These are phyloP conservation scores for Mucor mucedo DNA, from an alignment of 371 early-diverging fungal genomes.

Conservation along the genomic window DNA sequence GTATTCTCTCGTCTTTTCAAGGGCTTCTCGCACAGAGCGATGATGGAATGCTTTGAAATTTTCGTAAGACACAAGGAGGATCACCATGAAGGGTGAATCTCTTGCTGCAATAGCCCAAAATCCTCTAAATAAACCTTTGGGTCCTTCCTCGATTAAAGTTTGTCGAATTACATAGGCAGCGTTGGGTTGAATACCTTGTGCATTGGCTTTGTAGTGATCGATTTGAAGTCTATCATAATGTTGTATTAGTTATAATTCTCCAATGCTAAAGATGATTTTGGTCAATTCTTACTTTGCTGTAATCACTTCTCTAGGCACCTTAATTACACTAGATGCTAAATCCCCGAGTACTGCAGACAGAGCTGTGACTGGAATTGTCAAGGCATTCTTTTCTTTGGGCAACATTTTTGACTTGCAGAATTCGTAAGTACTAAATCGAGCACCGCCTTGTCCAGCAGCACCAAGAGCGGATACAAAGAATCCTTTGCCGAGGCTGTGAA, in stretches of 20 bases:
- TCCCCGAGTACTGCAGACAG: conserved; percentile 80
- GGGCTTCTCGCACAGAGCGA: conserved; percentile 45
- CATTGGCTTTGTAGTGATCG: conserved; percentile 56
- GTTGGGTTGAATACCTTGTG: conserved; percentile 32
- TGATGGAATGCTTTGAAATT: conserved; percentile 78
- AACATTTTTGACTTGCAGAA: conserved; percentile 69
- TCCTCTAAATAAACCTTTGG: conserved; percentile 75
- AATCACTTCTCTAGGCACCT: conserved; percentile 86
- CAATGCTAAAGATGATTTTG: neutral
- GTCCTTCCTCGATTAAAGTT: conserved; percentile 70
- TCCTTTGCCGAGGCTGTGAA: conserved; percentile 66
- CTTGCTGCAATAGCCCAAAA: conserved; percentile 79
- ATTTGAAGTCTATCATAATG: conserved; percentile 58
- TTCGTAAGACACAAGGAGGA: conserved; percentile 81
- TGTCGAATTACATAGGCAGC: conserved; percentile 60
- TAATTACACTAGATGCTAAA: conserved; percentile 76
- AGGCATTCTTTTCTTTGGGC: conserved; percentile 35
- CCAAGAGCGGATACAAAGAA: conserved; percentile 72
- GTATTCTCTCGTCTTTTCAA: conserved; percentile 37
- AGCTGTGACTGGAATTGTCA: conserved; percentile 66
- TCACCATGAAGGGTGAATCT: conserved; percentile 86
- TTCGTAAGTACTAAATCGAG: conserved; percentile 80
- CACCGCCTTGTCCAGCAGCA: conserved; percentile 80
- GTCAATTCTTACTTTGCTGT: conserved; percentile 57
- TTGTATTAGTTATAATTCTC: no score